phyloP scores from a whole-genome alignment of 2,329 filamentous ascomycete species.

The Colletotrichum orchidophilum region DNA sequence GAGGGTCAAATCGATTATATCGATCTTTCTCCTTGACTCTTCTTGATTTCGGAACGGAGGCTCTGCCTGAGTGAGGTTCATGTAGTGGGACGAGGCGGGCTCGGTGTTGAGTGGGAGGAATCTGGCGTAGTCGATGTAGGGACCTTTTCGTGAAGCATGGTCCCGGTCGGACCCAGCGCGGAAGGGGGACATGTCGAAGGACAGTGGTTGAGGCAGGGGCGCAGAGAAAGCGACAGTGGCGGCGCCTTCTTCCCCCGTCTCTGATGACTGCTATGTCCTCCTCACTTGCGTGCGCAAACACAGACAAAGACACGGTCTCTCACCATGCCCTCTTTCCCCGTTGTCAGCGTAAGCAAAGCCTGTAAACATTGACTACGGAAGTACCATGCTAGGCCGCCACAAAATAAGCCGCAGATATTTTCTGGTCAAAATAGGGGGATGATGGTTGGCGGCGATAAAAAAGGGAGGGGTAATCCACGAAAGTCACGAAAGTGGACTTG shows the following conservation, averaged over 20 bases:
- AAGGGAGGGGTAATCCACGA: neutral
- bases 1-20: conserved; percentile 23
- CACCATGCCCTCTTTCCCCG: conserved; percentile 31
- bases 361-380: conserved; percentile 32
- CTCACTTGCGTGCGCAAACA: conserved; percentile 32
- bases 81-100: conserved; percentile 1
- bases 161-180: conserved; percentile 27
- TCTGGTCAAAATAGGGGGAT: neutral
- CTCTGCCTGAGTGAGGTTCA: neutral
- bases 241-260: neutral
- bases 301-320: conserved; percentile 30
- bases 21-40: neutral
- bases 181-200: conserved; percentile 24
- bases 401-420: neutral
- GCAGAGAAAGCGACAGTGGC: neutral
- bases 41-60: neutral
- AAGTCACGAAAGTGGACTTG: neutral
- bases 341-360: conserved; percentile 25
- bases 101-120: conserved; percentile 6
- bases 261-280: conserved; percentile 13
- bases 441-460: neutral
- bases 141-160: conserved; percentile 19
- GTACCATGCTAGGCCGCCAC: conserved; percentile 26
- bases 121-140: conserved; percentile 15
- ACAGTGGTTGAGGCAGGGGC: neutral